Conservation (phyloP, 148 eudicot genomes). For the Hydrangea macrophylla region DNA sequence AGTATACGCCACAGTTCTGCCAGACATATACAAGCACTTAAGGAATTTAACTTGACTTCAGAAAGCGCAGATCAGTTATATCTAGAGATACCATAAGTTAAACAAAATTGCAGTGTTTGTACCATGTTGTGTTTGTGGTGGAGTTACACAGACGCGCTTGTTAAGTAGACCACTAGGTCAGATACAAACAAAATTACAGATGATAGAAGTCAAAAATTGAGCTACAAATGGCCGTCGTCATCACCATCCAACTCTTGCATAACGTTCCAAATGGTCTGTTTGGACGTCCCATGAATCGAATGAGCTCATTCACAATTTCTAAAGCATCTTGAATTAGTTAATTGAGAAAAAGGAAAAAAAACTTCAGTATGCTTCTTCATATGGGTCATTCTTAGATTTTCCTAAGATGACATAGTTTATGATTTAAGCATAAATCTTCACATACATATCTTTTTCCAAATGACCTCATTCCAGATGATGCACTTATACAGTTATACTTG, state of each 20-base stretch:
- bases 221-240: not conserved
- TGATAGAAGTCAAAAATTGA: not conserved
- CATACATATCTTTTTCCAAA: too few relatives aligned
- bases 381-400: too few relatives aligned
- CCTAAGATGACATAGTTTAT: too few relatives aligned
- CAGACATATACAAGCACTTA: conserved; percentile 7
- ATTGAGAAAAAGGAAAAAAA: too few relatives aligned
- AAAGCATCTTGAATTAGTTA: too few relatives aligned
- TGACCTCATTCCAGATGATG: too few relatives aligned
- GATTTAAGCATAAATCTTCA: too few relatives aligned
- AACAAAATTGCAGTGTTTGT: not conserved
- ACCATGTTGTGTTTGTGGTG: not conserved
- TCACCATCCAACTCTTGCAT: not conserved
- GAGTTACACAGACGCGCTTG: not conserved
- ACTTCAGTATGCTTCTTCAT: too few relatives aligned
- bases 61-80: not conserved
- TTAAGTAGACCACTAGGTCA: not conserved
- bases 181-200: not conserved
- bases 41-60: conserved; percentile 4
- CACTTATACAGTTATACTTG: too few relatives aligned
- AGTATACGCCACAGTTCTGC: conserved; percentile 95
- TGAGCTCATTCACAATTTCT: too few relatives aligned
- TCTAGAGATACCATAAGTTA: not conserved
- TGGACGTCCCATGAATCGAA: too few relatives aligned
- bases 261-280: too few relatives aligned